These are phyloP conservation scores for Boletus subparvulus DNA, from an alignment of 768 basidiomycete genomes.

Conservation along the genomic window DNA sequence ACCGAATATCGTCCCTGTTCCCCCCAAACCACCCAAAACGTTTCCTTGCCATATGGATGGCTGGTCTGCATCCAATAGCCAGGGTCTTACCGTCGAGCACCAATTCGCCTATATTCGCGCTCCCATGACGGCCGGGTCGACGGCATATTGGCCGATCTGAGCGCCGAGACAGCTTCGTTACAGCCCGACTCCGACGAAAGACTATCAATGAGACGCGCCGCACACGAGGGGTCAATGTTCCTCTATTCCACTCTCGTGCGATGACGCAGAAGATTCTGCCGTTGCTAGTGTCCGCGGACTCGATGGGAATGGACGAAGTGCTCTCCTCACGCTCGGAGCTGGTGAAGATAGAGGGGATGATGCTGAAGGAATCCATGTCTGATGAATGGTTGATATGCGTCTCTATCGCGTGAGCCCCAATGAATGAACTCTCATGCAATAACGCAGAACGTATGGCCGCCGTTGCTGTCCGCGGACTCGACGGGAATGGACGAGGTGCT, in stretches of 20 bases:
- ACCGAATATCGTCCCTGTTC: too few relatives aligned
- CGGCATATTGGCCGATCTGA: too few relatives aligned
- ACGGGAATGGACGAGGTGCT: slow-evolving; percentile 13
- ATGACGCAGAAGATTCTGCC: slow-evolving; percentile 17
- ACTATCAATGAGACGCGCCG: too few relatives aligned
- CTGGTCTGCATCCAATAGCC: too few relatives aligned
- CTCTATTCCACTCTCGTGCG: slow-evolving; percentile 17
- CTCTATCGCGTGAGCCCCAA: neutral
- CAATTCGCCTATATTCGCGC: too few relatives aligned
- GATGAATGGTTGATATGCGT: neutral
- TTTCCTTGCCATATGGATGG: too few relatives aligned
- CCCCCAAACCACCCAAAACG: too few relatives aligned
- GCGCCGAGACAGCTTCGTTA: too few relatives aligned
- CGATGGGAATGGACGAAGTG: slow-evolving; percentile 14
- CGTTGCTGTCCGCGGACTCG: slow-evolving; percentile 2
- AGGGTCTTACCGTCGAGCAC: too few relatives aligned
- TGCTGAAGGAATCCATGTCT: slow-evolving; percentile 25
- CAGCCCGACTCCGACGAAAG: too few relatives aligned
- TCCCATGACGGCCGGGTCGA: too few relatives aligned
- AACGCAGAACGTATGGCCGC: slow-evolving; percentile 14
- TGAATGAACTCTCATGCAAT: slow-evolving; percentile 13
- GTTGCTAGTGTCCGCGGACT: slow-evolving; percentile 2
- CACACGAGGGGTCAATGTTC: too few relatives aligned
- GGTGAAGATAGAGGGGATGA: slow-evolving; percentile 15
- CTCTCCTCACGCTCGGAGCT: slow-evolving; percentile 4